A percentile compares a stretch with the other conserved stretches of the same genome.
Evolutionary conservation across 148 eudicot species (phyloP).

Genomic region (Gaultheria prostrata): DNA sequence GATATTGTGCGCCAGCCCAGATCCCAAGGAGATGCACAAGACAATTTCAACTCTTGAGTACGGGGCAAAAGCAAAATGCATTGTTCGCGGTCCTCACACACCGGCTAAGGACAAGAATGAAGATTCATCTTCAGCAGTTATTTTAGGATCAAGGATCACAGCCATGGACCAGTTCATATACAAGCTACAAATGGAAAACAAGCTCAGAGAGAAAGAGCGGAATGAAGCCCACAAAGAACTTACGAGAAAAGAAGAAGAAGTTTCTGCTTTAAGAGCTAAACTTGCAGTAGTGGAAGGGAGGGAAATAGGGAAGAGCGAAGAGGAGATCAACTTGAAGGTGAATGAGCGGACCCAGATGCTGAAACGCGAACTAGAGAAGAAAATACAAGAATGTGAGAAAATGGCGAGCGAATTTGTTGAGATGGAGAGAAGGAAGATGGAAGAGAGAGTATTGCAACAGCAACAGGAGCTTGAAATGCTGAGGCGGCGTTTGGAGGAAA

Average conservation of each 20-base stretch:
- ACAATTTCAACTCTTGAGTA: slow-evolving; percentile 89
- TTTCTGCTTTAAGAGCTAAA: slow-evolving; percentile 60
- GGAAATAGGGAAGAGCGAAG: slow-evolving; percentile 55
- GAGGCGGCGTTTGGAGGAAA: slow-evolving; percentile 73
- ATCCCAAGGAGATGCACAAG: slow-evolving; percentile 91
- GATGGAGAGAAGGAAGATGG: slow-evolving; percentile 82
- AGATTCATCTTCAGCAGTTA: slow-evolving; percentile 63
- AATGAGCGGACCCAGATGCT: slow-evolving; percentile 56
- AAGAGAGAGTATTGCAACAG: slow-evolving; percentile 63
- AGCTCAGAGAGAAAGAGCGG: slow-evolving; percentile 71
- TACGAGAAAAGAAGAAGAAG: slow-evolving; percentile 73
- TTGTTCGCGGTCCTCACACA: slow-evolving; percentile 83
- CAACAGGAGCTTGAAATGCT: slow-evolving; percentile 69
- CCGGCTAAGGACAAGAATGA: slow-evolving; percentile 66
- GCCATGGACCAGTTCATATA: slow-evolving; percentile 89
- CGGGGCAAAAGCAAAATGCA: slow-evolving; percentile 98
- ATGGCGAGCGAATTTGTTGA: slow-evolving; percentile 77
- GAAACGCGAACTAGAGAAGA: slow-evolving; percentile 61
- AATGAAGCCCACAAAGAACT: slow-evolving; percentile 77
- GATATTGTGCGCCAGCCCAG: slow-evolving; percentile 95
- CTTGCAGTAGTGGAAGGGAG: slow-evolving; percentile 46
- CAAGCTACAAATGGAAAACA: slow-evolving; percentile 85
- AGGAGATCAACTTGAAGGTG: slow-evolving; percentile 71
- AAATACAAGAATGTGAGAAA: slow-evolving; percentile 66
- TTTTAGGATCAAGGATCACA: slow-evolving; percentile 71